A percentile compares a stretch with the other conserved stretches of the same genome.
phyloP scores from a whole-genome alignment of 1,284 basidiomycete genomes.

The Trichosporon asahii region DNA sequence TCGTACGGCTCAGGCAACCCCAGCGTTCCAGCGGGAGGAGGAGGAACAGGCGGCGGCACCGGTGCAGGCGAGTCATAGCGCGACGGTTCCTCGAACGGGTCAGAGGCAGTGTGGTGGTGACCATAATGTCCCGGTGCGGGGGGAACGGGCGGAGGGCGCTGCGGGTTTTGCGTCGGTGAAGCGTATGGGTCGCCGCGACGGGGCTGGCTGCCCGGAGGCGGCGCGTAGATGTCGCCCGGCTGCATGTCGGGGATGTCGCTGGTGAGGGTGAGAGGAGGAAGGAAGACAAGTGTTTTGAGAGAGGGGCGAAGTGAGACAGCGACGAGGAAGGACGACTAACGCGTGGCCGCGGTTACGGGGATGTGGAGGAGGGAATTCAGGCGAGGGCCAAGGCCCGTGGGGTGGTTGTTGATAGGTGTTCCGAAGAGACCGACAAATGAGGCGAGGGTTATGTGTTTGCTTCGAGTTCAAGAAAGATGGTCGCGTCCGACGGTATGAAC shows the following conservation, averaged over 20 bases:
- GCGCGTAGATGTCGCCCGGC: conserved; percentile 19
- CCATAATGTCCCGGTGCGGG: neutral
- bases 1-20: conserved; percentile 8
- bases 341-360: neutral
- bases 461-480: neutral
- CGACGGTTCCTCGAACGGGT: conserved; percentile 19
- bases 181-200: conserved; percentile 11
- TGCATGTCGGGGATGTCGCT: conserved; percentile 12
- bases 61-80: conserved; percentile 6
- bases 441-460: neutral
- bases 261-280: neutral
- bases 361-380: neutral
- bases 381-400: neutral
- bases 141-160: conserved; percentile 7
- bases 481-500: neutral
- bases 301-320: neutral
- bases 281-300: neutral
- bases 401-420: neutral
- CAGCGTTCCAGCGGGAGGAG: neutral
- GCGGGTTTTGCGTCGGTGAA: conserved; percentile 3
- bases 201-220: conserved; percentile 11
- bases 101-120: conserved; percentile 1
- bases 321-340: neutral
- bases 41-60: conserved; percentile 10
- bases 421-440: neutral